phyloP scores from a whole-genome alignment of 1,284 basidiomycete genomes.

The Leccinum griseonigrum region DNA sequence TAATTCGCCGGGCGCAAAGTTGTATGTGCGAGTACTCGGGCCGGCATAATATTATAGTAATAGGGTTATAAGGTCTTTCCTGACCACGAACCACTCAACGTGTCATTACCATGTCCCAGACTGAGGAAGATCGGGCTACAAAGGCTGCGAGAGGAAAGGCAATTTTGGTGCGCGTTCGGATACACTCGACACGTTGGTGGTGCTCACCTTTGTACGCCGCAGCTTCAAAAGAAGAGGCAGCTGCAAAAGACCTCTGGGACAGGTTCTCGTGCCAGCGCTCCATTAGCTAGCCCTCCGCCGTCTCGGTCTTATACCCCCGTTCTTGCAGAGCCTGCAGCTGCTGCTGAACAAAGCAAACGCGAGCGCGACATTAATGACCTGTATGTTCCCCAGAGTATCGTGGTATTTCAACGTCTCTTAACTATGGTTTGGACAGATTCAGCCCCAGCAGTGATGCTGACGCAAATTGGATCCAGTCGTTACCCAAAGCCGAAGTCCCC shows the following conservation, averaged over 20 bases:
- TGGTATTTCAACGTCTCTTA: constrained; percentile 2
- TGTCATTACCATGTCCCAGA: constrained; percentile 34
- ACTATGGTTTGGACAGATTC: constrained; percentile 33
- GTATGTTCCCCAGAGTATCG: constrained; percentile 37
- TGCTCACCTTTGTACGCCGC: constrained; percentile 22
- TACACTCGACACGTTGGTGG: constrained; percentile 7
- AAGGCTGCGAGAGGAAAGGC: constrained; percentile 80
- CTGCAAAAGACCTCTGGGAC: constrained; percentile 58
- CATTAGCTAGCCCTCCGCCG: constrained; percentile 42
- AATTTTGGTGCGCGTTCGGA: constrained; percentile 46
- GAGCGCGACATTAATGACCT: constrained; percentile 48
- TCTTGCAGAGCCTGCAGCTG: constrained; percentile 31
- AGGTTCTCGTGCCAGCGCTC: constrained; percentile 24
- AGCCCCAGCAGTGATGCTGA: constrained; percentile 38
- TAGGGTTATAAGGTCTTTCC: not conserved
- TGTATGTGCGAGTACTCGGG: not conserved
- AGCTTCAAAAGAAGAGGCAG: constrained; percentile 68
- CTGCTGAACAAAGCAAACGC: constrained; percentile 36
- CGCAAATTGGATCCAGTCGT: constrained; percentile 56
- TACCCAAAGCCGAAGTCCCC: constrained; percentile 47
- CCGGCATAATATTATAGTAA: not conserved
- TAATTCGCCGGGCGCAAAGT: not conserved
- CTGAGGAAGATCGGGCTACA: constrained; percentile 73
- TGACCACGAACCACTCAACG: constrained; percentile 7
- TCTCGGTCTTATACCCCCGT: constrained; percentile 54